phyloP scores from a whole-genome alignment of 2,329 filamentous ascomycete genomes.

The Colletotrichum costaricense region DNA sequence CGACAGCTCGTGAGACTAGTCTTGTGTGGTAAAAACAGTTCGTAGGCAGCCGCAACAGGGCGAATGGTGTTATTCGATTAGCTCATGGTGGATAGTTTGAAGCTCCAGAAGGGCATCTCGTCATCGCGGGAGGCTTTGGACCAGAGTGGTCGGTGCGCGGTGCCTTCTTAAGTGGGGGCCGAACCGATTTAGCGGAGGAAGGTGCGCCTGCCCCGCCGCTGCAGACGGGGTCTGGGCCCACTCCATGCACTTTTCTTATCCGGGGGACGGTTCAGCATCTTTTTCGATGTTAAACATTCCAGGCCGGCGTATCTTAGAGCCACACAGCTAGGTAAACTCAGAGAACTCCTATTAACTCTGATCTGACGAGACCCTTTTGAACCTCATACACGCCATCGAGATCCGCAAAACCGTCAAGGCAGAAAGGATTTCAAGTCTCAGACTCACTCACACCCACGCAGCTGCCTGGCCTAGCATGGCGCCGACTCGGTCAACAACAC shows the following conservation, averaged over 20 bases:
- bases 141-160: background rate
- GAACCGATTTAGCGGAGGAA: background rate
- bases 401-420: background rate
- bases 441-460: background rate
- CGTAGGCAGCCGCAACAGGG: slow-evolving; percentile 24
- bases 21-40: background rate
- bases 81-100: slow-evolving; percentile 22
- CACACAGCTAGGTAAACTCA: background rate
- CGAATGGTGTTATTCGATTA: background rate
- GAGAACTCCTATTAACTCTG: background rate
- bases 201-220: background rate
- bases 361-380: too few relatives aligned
- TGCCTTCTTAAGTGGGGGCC: background rate
- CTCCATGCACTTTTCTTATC: background rate
- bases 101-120: slow-evolving; percentile 16
- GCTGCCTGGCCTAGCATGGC: slow-evolving; percentile 37
- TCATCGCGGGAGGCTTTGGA: slow-evolving; percentile 22
- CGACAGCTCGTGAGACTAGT: background rate
- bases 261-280: background rate
- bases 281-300: background rate
- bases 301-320: background rate
- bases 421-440: background rate
- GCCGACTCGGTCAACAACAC: slow-evolving; percentile 12
- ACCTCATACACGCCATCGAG: background rate
- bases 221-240: background rate